Evolutionary conservation across 2,329 filamentous ascomycete species (phyloP).

Genomic region (Diaporthe eres): DNA sequence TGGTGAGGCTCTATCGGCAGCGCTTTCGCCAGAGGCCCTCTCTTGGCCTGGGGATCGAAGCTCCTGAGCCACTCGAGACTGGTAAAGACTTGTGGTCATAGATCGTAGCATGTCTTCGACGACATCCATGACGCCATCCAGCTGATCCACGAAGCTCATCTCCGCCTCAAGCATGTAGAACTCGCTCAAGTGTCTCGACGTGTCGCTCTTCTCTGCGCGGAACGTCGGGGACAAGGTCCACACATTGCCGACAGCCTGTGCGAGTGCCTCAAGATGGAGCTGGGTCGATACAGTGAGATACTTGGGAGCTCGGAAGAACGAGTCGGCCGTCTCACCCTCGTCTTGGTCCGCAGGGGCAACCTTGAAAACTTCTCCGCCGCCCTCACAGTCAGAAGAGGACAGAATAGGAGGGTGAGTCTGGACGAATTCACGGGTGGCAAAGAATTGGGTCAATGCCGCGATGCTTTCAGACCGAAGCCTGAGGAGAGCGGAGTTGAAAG

Average conservation of each 20-base stretch:
- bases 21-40: constrained; percentile 44
- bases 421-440: constrained; percentile 77
- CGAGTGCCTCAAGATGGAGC: constrained; percentile 92
- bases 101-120: constrained; percentile 82
- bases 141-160: constrained; percentile 80
- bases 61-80: constrained; percentile 60
- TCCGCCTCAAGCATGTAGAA: constrained; percentile 99
- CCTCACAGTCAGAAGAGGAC: constrained; percentile 97
- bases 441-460: constrained; percentile 80
- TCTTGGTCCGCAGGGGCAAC: constrained; percentile 63
- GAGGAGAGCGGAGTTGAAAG: constrained; percentile 84
- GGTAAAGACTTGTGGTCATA: constrained; percentile 57
- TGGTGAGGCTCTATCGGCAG: constrained; percentile 57
- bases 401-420: constrained; percentile 95
- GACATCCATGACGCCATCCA: constrained; percentile 82
- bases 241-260: constrained; percentile 89
- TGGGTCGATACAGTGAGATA: constrained; percentile 97
- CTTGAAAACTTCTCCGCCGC: constrained; percentile 93
- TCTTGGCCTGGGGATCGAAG: constrained; percentile 51
- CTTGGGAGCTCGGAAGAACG: constrained; percentile 89
- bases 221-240: constrained; percentile 97
- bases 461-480: constrained; percentile 87
- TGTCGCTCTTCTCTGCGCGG: constrained; percentile 93
- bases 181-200: constrained; percentile 92
- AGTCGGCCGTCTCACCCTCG: constrained; percentile 56